These are phyloP conservation scores for Colletotrichum costaricense DNA, from an alignment of 2,329 filamentous ascomycete genomes.

Conservation along the genomic window DNA sequence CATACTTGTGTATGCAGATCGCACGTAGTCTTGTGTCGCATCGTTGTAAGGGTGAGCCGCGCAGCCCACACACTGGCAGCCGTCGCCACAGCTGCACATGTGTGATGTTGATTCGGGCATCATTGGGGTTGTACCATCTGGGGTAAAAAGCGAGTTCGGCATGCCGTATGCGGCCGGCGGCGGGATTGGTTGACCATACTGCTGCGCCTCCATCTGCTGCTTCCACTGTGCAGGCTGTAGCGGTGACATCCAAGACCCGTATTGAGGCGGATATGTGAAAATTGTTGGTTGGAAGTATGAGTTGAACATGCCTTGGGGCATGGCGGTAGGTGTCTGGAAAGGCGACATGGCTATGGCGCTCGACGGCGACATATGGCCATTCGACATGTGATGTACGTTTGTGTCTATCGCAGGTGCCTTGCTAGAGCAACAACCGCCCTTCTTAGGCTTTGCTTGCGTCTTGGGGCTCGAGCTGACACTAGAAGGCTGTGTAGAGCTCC, in stretches of 20 bases:
- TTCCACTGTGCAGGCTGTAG: conserved; percentile 66
- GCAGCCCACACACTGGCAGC: conserved; percentile 76
- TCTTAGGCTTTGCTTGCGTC: conserved; percentile 34
- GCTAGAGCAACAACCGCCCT: conserved; percentile 51
- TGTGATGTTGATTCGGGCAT: conserved; percentile 47
- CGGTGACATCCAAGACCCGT: conserved; percentile 66
- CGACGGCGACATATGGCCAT: conserved; percentile 39
- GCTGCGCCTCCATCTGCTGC: conserved; percentile 56
- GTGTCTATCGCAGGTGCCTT: conserved; percentile 32
- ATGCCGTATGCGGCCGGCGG: conserved; percentile 36
- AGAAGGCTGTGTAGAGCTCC: conserved; percentile 22
- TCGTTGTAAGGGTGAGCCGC: conserved; percentile 75
- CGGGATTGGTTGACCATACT: conserved; percentile 48
- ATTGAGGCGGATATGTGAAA: conserved; percentile 65
- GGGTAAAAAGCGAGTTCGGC: conserved; percentile 19
- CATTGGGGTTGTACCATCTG: conserved; percentile 32
- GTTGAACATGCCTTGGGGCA: conserved; percentile 52
- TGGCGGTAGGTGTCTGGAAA: conserved; percentile 48
- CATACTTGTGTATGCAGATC: conserved; percentile 59
- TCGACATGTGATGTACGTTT: conserved; percentile 20
- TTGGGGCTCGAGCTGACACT: conserved; percentile 35
- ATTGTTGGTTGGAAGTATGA: conserved; percentile 57
- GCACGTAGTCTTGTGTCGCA: conserved; percentile 66
- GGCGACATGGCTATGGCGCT: conserved; percentile 45
- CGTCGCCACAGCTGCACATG: conserved; percentile 72